Conservation (phyloP, 805 yeast genomes). For the Komagataella mondaviorum region DNA sequence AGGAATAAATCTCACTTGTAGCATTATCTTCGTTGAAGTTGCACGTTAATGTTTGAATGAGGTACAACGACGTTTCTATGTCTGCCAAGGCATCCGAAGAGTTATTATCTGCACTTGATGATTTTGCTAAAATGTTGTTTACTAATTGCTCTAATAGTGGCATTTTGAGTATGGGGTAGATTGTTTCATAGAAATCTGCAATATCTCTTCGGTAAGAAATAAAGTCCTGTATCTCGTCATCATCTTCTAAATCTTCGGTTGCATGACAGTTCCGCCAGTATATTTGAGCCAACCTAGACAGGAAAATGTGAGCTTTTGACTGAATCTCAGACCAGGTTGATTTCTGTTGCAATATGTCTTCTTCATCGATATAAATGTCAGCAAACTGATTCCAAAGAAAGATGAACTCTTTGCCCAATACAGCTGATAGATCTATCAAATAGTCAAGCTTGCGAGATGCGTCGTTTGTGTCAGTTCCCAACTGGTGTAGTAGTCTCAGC, state of each 20-base stretch:
- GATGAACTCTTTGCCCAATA: constrained; percentile 23
- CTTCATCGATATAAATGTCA: constrained; percentile 40
- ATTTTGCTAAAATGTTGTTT: constrained; percentile 15
- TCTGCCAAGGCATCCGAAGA: constrained; percentile 16
- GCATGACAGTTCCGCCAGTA: constrained; percentile 60
- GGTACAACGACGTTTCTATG: constrained; percentile 49
- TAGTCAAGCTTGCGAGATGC: neutral
- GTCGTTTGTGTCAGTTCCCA: neutral
- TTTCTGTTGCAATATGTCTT: constrained; percentile 15
- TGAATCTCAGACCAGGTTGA: constrained; percentile 7
- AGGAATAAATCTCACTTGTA: constrained; percentile 8
- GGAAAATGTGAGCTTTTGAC: constrained; percentile 21
- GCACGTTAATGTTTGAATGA: constrained; percentile 41
- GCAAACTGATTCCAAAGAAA: constrained; percentile 61
- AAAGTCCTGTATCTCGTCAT: constrained; percentile 34
- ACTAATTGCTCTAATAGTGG: constrained; percentile 32
- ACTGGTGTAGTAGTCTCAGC: neutral
- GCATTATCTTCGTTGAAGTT: constrained; percentile 27
- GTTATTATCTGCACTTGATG: constrained; percentile 5
- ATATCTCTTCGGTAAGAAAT: constrained; percentile 57
- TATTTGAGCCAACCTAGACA: constrained; percentile 38
- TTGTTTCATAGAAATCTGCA: constrained; percentile 61
- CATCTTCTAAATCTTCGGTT: constrained; percentile 16
- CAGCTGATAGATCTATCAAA: neutral
- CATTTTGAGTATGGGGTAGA: constrained; percentile 51